These are phyloP conservation scores for Hypoxylon fuscum DNA, from an alignment of 495 filamentous ascomycete species.

Conservation along the genomic window DNA sequence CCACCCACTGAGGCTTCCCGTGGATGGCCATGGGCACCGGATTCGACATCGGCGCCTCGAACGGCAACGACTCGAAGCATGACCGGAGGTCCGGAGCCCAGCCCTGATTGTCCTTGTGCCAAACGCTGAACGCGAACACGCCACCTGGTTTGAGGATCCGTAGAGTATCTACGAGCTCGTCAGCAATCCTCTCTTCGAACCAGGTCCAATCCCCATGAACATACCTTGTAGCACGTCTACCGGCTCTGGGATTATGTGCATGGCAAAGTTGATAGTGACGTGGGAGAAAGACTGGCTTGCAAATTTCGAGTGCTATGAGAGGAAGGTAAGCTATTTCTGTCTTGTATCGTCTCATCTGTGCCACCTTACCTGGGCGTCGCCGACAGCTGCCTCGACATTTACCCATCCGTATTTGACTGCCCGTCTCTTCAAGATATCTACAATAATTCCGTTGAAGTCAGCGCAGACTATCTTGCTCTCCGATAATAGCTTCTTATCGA, in stretches of 20 bases:
- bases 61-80: conserved; percentile 48
- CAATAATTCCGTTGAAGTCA: conserved; percentile 45
- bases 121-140: conserved; percentile 49
- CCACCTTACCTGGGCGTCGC: conserved; percentile 51
- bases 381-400: conserved; percentile 41
- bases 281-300: conserved; percentile 47
- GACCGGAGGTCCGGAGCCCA: conserved; percentile 45
- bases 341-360: background rate
- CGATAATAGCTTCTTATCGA: conserved; percentile 41
- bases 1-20: conserved; percentile 45
- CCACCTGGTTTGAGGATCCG: conserved; percentile 52
- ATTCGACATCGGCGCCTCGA: conserved; percentile 48
- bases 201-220: background rate
- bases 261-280: conserved; percentile 53
- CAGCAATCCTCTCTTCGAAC: background rate
- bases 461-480: conserved; percentile 52
- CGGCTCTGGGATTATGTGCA: conserved; percentile 54
- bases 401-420: conserved; percentile 44
- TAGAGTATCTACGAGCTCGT: conserved; percentile 44
- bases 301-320: conserved; percentile 44
- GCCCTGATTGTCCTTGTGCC: conserved; percentile 42
- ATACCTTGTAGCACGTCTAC: conserved; percentile 50
- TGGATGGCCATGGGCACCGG: conserved; percentile 43
- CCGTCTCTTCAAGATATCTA: conserved; percentile 43
- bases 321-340: conserved; percentile 4